Evolutionary conservation across 1,284 basidiomycete species (phyloP).

Genomic region (Thecaphora thlaspeos): DNA sequence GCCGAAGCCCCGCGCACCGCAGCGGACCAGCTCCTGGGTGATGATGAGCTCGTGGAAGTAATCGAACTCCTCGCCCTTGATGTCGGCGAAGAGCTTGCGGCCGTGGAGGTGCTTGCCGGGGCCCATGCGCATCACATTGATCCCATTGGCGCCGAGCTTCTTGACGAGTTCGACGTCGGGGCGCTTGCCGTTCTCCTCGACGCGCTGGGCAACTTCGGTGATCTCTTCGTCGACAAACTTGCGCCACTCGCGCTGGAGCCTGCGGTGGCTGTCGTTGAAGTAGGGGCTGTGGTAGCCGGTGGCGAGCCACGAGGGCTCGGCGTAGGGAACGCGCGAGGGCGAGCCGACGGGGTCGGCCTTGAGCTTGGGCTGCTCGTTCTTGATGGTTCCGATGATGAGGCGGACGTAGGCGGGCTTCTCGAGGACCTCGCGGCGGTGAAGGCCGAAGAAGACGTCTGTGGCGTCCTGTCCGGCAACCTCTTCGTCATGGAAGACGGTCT

Average conservation of each 20-base stretch:
- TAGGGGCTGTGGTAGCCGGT: conserved; percentile 56
- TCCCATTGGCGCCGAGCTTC: conserved; percentile 57
- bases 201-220: conserved; percentile 72
- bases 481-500: conserved; percentile 51
- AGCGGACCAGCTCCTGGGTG: conserved; percentile 78
- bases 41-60: conserved; percentile 80
- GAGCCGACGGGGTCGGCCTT: conserved; percentile 45
- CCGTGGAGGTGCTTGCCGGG: conserved; percentile 76
- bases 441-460: conserved; percentile 56
- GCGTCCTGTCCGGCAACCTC: conserved; percentile 56
- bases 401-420: conserved; percentile 45
- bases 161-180: conserved; percentile 60
- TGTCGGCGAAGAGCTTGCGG: conserved; percentile 74
- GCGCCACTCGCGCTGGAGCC: conserved; percentile 57
- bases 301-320: conserved; percentile 51
- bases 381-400: conserved; percentile 50
- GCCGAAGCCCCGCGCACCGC: conserved; percentile 67
- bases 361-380: conserved; percentile 51
- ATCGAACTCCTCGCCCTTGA: conserved; percentile 83
- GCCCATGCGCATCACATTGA: conserved; percentile 64
- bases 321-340: conserved; percentile 56
- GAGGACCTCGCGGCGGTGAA: conserved; percentile 55
- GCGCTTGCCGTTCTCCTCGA: conserved; percentile 79
- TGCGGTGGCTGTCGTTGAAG: conserved; percentile 59
- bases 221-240: conserved; percentile 74